Evolutionary conservation across 2,329 filamentous ascomycete genomes (phyloP), one percentile per base, ranked within the genome.

Genomic region (Elsinoe perseae): DNA sequence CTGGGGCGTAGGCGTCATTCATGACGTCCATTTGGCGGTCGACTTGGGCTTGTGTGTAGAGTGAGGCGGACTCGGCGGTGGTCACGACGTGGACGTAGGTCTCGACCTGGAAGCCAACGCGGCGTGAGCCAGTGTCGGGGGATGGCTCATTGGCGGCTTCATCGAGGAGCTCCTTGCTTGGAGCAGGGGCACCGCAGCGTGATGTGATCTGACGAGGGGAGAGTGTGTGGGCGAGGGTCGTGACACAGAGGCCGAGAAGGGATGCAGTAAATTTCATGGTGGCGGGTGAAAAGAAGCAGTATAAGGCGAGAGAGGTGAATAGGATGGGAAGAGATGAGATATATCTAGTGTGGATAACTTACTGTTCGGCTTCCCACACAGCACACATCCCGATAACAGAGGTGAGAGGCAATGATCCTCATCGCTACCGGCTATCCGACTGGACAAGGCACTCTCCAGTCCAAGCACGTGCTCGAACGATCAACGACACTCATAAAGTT

Each of bases 21-120:
- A 76, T 56, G 0, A 65, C 63, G 32, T 64, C 64, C 56, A 71
- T 56, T 60, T 76, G 74, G n/a, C 64, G 63, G 16, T 60, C 59
- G 8, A 69, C 72, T 69, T 72, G 73, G 46, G 68, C 60, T 57
- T 70, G 66, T 12, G 71, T 72, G 61, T 76, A 69, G 55, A 64
- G 65, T 28, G 62, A 65, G 34, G 68, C 66, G 5, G 67, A 68
- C 50, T 67, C 68, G 4, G 58, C 57, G n/a, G 66, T 72, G 32
- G 70, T 69, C 50, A 77, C 66, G 52, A 77, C 68, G 63, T 77
- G 75, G 63, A 77, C 73, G 63, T 75, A 72, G 20, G 71, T 64
- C 32, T 73, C 66, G 30, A 52, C 48, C 10, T 25, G 12, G 30
- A 52, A 21, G 48, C 28, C 48, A 30, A 25, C 8, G 16, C 48